Conservation (phyloP, 345 rosid species). For the Citrus hindsii region DNA sequence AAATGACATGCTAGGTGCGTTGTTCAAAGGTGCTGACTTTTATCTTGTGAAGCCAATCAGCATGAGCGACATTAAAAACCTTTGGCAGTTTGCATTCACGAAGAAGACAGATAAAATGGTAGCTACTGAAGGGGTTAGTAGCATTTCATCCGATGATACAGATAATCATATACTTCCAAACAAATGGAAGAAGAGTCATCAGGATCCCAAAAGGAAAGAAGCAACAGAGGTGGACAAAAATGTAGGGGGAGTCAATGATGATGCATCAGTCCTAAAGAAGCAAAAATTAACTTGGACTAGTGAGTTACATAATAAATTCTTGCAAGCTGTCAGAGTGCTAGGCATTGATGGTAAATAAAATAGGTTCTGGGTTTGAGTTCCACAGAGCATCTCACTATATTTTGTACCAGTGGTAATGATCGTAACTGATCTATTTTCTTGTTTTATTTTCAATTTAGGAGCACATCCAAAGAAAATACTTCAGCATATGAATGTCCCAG, state of each 20-base stretch:
- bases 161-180: conserved; percentile 8
- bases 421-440: background rate
- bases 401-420: background rate
- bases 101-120: conserved; percentile 2
- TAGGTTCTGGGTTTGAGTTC: background rate
- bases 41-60: conserved; percentile 43
- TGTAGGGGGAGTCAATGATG: conserved; percentile 9
- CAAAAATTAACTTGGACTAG: conserved; percentile 39
- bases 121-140: background rate
- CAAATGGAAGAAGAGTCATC: conserved; percentile 2
- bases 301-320: conserved; percentile 37
- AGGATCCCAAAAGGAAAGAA: conserved; percentile 24
- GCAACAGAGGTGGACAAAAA: conserved; percentile 9
- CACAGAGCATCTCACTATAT: background rate
- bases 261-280: conserved; percentile 26
- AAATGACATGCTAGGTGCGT: conserved; percentile 31
- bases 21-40: conserved; percentile 41
- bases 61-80: conserved; percentile 23
- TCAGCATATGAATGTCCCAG: conserved; percentile 41
- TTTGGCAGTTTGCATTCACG: conserved; percentile 42
- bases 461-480: conserved; percentile 51
- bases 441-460: conserved; percentile 14
- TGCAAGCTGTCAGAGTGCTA: conserved; percentile 29
- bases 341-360: conserved; percentile 40
- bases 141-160: conserved; percentile 6